Conservation (phyloP, 2,329 filamentous ascomycete genomes). For the Botrytis medusae region DNA sequence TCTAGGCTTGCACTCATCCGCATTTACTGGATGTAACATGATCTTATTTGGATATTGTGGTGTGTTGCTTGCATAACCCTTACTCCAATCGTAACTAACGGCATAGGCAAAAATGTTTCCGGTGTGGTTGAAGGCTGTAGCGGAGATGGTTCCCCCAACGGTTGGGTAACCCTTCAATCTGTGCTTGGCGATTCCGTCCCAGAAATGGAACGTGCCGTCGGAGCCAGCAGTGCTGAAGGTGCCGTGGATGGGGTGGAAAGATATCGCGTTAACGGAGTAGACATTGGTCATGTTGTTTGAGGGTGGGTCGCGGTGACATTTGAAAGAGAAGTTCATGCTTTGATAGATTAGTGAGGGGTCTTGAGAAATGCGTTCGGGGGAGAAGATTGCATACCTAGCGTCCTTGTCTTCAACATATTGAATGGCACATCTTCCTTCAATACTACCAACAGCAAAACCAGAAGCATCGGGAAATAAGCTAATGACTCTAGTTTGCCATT, state of each 20-base stretch:
- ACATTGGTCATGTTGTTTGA: conserved; percentile 79
- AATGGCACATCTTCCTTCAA: conserved; percentile 95
- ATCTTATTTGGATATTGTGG: conserved; percentile 74
- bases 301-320: conserved; percentile 87
- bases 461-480: conserved; percentile 91
- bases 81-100: conserved; percentile 97
- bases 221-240: conserved; percentile 97
- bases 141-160: conserved; percentile 82
- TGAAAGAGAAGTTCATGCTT: conserved; percentile 96
- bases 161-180: conserved; percentile 84
- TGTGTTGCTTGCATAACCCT: conserved; percentile 86
- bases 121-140: conserved; percentile 85
- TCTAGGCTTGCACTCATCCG: conserved; percentile 61
- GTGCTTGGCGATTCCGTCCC: conserved; percentile 91
- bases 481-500: conserved; percentile 96
- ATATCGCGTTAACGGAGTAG: conserved; percentile 94
- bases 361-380: background rate
- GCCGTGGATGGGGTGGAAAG: conserved; percentile 93
- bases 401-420: conserved; percentile 99
- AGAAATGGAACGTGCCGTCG: conserved; percentile 96
- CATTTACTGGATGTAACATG: conserved; percentile 75
- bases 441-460: conserved; percentile 92
- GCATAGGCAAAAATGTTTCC: conserved; percentile 87
- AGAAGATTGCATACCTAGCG: conserved; percentile 51
- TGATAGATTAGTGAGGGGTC: conserved; percentile 9